Conservation (phyloP, 148 eudicot genomes). For the Spergularia bocconei region DNA sequence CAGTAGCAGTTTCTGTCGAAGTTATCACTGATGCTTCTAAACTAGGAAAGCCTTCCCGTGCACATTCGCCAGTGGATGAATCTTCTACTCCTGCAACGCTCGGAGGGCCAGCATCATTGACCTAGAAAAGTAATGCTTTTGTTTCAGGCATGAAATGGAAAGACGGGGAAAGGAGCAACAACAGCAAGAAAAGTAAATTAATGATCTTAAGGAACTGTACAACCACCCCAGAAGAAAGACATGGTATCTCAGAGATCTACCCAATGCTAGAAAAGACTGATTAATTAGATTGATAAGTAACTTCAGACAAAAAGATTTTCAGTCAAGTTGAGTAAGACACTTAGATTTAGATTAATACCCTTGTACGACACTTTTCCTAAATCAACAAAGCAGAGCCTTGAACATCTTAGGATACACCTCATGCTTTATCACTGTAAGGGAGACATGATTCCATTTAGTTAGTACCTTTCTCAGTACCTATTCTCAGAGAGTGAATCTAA, state of each 20-base stretch:
- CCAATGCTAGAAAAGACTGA: background rate
- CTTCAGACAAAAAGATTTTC: too few relatives aligned
- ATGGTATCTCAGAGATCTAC: background rate
- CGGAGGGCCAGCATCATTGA: slow-evolving; percentile 6
- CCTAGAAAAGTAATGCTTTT: slow-evolving; percentile 11
- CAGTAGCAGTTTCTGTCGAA: background rate
- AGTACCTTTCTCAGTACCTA: too few relatives aligned
- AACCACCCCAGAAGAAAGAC: background rate
- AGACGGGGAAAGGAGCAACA: background rate
- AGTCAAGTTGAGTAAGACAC: too few relatives aligned
- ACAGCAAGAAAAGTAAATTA: background rate
- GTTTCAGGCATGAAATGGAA: slow-evolving; percentile 7
- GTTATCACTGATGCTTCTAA: background rate
- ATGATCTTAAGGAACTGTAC: background rate
- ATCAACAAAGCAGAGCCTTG: too few relatives aligned
- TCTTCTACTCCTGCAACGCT: slow-evolving; percentile 8
- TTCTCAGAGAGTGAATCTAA: too few relatives aligned
- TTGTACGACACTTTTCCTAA: too few relatives aligned
- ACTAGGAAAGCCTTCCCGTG: background rate
- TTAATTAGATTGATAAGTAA: background rate
- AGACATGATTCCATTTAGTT: too few relatives aligned
- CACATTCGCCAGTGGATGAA: background rate
- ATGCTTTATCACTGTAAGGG: too few relatives aligned
- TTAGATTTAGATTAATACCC: too few relatives aligned
- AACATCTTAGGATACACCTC: too few relatives aligned